Evolutionary conservation across 148 eudicot genomes (phyloP), one percentile per base, ranked within the genome.

Genomic region (Amaranthus palmeri): DNA sequence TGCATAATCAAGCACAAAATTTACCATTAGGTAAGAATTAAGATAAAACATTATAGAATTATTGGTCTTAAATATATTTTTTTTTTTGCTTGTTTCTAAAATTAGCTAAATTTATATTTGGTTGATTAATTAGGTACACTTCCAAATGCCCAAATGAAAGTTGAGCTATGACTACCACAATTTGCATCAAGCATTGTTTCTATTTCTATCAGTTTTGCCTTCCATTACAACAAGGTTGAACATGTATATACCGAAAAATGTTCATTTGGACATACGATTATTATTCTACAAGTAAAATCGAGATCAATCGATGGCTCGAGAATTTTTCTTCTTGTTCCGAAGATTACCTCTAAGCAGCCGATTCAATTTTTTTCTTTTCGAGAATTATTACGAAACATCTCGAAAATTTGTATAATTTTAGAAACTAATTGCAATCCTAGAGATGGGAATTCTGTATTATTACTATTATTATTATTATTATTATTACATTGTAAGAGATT

Each of bases 61-160:
- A 25, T 25, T 25, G 36, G 1, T 25, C 36, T 25, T 25, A 2
- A 25, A 25, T 25, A 25, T 25, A 25, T 25, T 25, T 25, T 25
- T 25, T 25, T 25, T 25, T 25, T 15, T 53, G 42, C 5, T 43
- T 42, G 41, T 17, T 56, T 59, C 70, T 45, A 67, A 14, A 48
- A 5, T 3, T n/a, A 40, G 12, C 18, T 18, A 47, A 54, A 45
- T 45, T 78, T 7, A 47, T 73, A 25, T 48, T 36, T 55, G 59
- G 51, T 61, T 44, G 82, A 79, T 25, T 25, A 25, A 25, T 25
- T 85, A 91, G 93, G 92, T 54, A 71, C 82, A 69, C 45, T 78
- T 17, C 76, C 83, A 41, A 79, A 78, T 62, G 73, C 71, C 25
- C 91, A 90, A 60, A 88, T 87, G 98, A 93, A 93, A 83, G 80